These are phyloP conservation scores for Irpex lacteus DNA, from an alignment of 1,284 basidiomycete genomes.

Conservation along the genomic window DNA sequence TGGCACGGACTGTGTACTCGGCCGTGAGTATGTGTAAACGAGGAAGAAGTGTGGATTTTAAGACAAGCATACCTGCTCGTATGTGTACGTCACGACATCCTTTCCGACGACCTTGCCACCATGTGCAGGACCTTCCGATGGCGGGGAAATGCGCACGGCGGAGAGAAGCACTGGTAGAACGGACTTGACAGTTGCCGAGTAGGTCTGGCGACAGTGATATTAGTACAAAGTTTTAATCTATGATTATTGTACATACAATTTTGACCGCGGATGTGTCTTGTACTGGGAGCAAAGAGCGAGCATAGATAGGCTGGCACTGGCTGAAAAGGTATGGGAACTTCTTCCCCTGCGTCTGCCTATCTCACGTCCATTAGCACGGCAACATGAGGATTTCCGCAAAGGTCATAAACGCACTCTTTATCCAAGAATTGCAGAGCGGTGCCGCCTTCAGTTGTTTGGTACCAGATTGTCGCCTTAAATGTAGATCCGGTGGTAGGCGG, in stretches of 20 bases:
- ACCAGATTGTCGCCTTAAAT: slow-evolving; percentile 60
- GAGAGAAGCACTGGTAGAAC: slow-evolving; percentile 84
- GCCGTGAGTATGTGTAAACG: not conserved
- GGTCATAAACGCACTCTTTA: slow-evolving; percentile 47
- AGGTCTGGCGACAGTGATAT: slow-evolving; percentile 48
- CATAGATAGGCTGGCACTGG: slow-evolving; percentile 93
- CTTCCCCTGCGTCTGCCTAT: slow-evolving; percentile 87
- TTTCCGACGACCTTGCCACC: slow-evolving; percentile 69
- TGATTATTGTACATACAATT: too few species aligned
- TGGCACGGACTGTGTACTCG: slow-evolving; percentile 58
- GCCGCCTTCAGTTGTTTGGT: slow-evolving; percentile 75
- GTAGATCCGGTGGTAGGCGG: slow-evolving; percentile 40
- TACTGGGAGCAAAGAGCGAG: slow-evolving; percentile 75
- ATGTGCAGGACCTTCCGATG: slow-evolving; percentile 62
- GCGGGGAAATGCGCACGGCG: slow-evolving; percentile 75
- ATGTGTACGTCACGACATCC: slow-evolving; percentile 64
- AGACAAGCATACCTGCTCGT: slow-evolving; percentile 55
- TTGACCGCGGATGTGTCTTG: slow-evolving; percentile 83
- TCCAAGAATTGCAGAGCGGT: slow-evolving; percentile 94
- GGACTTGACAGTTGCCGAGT: slow-evolving; percentile 73
- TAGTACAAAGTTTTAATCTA: not conserved
- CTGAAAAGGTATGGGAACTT: slow-evolving; percentile 89
- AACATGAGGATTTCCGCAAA: not conserved
- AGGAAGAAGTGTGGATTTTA: not conserved
- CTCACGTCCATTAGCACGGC: not conserved